phyloP scores from a whole-genome alignment of 805 yeast species.

The Yamadazyma laniorum region DNA sequence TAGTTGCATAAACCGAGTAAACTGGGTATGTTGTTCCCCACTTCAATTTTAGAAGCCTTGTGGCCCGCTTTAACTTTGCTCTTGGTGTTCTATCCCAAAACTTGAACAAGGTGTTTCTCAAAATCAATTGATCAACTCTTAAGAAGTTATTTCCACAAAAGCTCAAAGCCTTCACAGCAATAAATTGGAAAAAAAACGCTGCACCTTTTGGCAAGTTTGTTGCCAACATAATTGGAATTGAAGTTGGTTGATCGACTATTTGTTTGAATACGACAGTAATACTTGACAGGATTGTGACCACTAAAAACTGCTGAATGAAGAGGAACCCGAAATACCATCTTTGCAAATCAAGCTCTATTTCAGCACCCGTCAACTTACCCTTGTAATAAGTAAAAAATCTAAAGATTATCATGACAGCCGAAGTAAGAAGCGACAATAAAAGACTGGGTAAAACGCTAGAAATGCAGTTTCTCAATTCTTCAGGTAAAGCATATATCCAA shows the following conservation, averaged over 20 bases:
- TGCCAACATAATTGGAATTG: constrained; percentile 71
- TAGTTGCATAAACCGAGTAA: constrained; percentile 72
- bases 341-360: constrained; percentile 69
- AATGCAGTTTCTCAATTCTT: constrained; percentile 48
- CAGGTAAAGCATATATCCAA: constrained; percentile 57
- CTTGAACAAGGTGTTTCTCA: constrained; percentile 32
- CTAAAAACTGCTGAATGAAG: constrained; percentile 80
- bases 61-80: constrained; percentile 44
- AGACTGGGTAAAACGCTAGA: constrained; percentile 69
- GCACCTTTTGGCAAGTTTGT: constrained; percentile 82
- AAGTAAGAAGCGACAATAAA: constrained; percentile 60
- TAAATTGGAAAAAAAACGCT: constrained; percentile 77
- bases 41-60: constrained; percentile 44
- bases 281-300: constrained; percentile 83
- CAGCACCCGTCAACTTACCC: constrained; percentile 60
- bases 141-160: constrained; percentile 71
- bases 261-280: constrained; percentile 60
- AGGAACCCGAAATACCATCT: constrained; percentile 74
- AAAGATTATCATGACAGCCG: constrained; percentile 58
- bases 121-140: constrained; percentile 52
- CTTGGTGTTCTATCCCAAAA: constrained; percentile 61
- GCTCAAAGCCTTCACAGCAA: constrained; percentile 71
- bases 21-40: constrained; percentile 84
- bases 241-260: constrained; percentile 65
- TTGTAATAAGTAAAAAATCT: constrained; percentile 52